Conservation (phyloP, 257 asterid species). For the Vinca minor region DNA sequence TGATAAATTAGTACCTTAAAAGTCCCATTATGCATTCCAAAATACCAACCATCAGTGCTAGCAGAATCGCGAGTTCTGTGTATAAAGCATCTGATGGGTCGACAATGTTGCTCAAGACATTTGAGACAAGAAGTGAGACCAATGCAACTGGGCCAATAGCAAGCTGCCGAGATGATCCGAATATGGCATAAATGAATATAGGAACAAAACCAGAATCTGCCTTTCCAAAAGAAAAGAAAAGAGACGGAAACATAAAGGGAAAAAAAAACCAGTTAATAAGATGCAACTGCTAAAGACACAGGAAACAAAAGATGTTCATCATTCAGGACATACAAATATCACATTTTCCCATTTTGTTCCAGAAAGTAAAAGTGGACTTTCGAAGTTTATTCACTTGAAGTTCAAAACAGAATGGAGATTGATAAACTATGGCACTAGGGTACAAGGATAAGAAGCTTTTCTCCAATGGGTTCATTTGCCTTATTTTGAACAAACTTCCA, state of each 20-base stretch:
- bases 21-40: constrained; percentile 88
- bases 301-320: background rate
- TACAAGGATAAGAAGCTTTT: background rate
- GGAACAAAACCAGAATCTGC: constrained; percentile 98
- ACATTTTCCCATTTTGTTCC: background rate
- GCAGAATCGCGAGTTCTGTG: constrained; percentile 86
- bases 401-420: background rate
- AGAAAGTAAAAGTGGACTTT: background rate
- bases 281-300: background rate
- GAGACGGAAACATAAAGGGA: too few relatives aligned
- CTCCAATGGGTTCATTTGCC: background rate
- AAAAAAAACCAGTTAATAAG: constrained; percentile 4
- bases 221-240: background rate
- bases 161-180: constrained; percentile 98
- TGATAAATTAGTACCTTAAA: constrained; percentile 46
- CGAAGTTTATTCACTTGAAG: background rate
- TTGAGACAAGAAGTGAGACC: constrained; percentile 90
- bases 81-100: constrained; percentile 77
- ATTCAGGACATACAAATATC: background rate
- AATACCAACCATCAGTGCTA: constrained; percentile 96
- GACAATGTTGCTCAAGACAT: constrained; percentile 72
- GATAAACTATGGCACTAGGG: background rate
- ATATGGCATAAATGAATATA: constrained; percentile 77
- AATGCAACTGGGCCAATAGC: constrained; percentile 99
- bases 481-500: background rate